Conservation (phyloP, 768 basidiomycete genomes). For the Tephrocybe rancida region DNA sequence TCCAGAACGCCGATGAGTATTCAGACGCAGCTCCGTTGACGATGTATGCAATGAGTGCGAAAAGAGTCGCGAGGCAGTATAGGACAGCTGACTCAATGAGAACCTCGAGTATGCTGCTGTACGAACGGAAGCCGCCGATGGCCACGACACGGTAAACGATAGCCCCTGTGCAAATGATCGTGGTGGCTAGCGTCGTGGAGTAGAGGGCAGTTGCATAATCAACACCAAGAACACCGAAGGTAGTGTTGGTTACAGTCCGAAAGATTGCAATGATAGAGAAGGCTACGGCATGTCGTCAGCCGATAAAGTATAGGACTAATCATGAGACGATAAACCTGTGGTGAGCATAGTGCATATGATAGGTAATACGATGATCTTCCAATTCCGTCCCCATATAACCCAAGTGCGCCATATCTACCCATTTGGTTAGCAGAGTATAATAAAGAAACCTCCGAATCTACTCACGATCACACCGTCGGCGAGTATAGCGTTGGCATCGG, state of each 20-base stretch:
- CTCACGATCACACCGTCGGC: slow-evolving; percentile 14
- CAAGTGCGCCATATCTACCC: slow-evolving; percentile 19
- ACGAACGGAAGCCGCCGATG: slow-evolving; percentile 7
- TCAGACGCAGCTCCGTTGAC: slow-evolving; percentile 8
- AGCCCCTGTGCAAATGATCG: slow-evolving; percentile 13
- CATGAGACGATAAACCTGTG: not conserved
- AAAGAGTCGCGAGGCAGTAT: slow-evolving; percentile 14
- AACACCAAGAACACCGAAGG: slow-evolving; percentile 10
- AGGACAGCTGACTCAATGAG: slow-evolving; percentile 12
- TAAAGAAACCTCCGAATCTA: not conserved
- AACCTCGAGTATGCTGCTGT: slow-evolving; percentile 13
- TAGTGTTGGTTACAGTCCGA: slow-evolving; percentile 7
- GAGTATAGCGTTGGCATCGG: slow-evolving; percentile 12
- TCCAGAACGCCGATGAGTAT: slow-evolving; percentile 14
- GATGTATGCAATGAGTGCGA: slow-evolving; percentile 13
- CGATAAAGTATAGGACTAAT: not conserved
- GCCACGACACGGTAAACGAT: slow-evolving; percentile 12
- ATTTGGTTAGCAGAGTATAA: too few relatives aligned
- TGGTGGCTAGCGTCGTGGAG: slow-evolving; percentile 11
- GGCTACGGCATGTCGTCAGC: not conserved
- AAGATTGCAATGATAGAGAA: slow-evolving; percentile 15
- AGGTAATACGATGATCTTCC: slow-evolving; percentile 10
- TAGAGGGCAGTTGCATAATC: slow-evolving; percentile 17
- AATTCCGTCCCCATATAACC: slow-evolving; percentile 16
- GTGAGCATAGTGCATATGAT: slow-evolving; percentile 12